Base-by-base conservation (phyloP, 306 rosid genomes). In the Neltuma alba region DNA sequence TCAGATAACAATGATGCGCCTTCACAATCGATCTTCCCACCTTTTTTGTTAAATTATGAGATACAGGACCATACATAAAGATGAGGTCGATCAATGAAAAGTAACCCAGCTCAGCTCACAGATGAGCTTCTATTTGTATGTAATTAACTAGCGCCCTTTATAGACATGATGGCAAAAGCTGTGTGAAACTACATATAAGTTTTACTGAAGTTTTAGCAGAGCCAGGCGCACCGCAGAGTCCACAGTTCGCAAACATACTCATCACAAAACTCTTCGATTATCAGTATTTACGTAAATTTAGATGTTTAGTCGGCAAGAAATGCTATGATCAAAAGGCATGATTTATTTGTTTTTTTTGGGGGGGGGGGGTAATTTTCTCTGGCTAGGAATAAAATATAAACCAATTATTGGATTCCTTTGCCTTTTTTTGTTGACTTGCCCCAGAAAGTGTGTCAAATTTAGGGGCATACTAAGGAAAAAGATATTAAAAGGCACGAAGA, bases 381-480 rank as follows among this genome's bases (percentile, higher is more conserved):
- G n/a, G n/a, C n/a, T 37, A 37, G 1, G 40, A 8, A 37, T 37
- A 6, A 52, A 52, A n/a, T n/a, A 12, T 60, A 5, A 28, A 60
- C 9, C 5, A 37, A 80, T 58, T 41, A 47, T 16, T 44, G 58
- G 41, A n/a, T 80, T 69, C 42, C 21, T 54, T 74, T 58, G 36
- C 20, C 18, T 70, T 63, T 83, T 82, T 57, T 0, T 73, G 85
- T 82, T 81, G 88, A 84, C 86, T 79, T 75, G 52, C 31, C 40
- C 81, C 33, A 81, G 52, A 78, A 87, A 85, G 86, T 80, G 40
- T 7, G 70, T 65, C 28, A 68, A 82, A 72, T 81, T 78, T 78
- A 64, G 81, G 77, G 48, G 36, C 2, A 27, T 60, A 6, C 36
- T 20, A 60, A 33, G 52, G 66, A 57, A 50, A 64, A 70, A 55